phyloP scores from a whole-genome alignment of 495 filamentous ascomycete species.

The Penicillium steckii region DNA sequence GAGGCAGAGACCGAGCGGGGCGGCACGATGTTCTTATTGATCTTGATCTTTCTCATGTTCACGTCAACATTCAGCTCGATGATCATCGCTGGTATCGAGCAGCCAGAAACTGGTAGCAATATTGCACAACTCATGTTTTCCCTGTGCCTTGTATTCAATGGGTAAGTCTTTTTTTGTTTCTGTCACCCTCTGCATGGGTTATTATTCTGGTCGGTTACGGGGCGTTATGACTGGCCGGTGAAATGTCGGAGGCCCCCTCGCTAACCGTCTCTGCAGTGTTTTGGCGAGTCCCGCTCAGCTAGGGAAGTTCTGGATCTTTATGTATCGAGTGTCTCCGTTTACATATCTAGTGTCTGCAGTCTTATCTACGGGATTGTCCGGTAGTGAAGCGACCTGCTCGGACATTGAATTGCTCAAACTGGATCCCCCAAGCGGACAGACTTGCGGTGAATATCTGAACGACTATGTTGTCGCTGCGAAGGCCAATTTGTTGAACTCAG shows the following conservation, averaged over 20 bases:
- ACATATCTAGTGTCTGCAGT: slow-evolving; percentile 68
- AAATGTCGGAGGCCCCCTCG: not conserved
- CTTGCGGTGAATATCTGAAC: slow-evolving; percentile 57
- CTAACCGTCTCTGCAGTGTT: slow-evolving; percentile 50
- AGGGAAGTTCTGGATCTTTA: slow-evolving; percentile 81
- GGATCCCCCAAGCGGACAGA: slow-evolving; percentile 48
- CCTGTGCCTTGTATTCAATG: slow-evolving; percentile 67
- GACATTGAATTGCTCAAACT: slow-evolving; percentile 59
- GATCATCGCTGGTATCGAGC: slow-evolving; percentile 66
- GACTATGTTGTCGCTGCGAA: slow-evolving; percentile 44
- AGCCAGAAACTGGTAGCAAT: slow-evolving; percentile 63
- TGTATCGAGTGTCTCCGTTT: slow-evolving; percentile 76
- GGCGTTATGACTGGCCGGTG: no score
- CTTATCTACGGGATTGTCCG: slow-evolving; percentile 61
- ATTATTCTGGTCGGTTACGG: no score
- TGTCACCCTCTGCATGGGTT: no score
- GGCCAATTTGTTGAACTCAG: slow-evolving; percentile 55
- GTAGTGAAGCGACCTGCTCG: slow-evolving; percentile 57
- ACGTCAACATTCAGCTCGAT: slow-evolving; percentile 55
- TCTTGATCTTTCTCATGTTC: slow-evolving; percentile 49
- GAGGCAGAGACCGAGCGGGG: slow-evolving; percentile 47
- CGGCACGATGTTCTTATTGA: slow-evolving; percentile 62
- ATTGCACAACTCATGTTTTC: slow-evolving; percentile 66
- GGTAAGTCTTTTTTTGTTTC: slow-evolving; percentile 27
- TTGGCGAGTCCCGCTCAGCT: slow-evolving; percentile 60